Conservation (phyloP, 2,329 filamentous ascomycete genomes). For the Ilyonectria robusta region DNA sequence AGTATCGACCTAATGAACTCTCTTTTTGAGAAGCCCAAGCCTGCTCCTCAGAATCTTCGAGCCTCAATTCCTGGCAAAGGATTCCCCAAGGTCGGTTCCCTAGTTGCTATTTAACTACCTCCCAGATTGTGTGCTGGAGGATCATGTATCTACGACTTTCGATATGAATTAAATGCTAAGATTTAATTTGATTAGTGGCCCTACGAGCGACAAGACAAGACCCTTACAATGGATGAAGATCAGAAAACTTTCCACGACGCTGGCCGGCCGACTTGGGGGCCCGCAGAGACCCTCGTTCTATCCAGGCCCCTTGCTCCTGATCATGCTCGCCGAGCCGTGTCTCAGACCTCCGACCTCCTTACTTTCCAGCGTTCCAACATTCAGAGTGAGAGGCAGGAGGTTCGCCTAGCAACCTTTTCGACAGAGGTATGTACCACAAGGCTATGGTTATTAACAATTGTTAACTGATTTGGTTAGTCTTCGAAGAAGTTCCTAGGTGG, state of each 20-base stretch:
- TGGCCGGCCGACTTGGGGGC: conserved; percentile 85
- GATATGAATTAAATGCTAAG: conserved; percentile 61
- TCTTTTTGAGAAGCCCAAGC: conserved; percentile 82
- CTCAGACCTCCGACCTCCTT: conserved; percentile 49
- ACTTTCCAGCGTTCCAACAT: conserved; percentile 61
- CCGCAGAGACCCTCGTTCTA: conserved; percentile 80
- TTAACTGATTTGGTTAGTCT: conserved; percentile 58
- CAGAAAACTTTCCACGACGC: conserved; percentile 80
- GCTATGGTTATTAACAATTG: not conserved
- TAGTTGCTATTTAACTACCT: conserved; percentile 54
- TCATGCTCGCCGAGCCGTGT: conserved; percentile 50
- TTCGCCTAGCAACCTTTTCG: conserved; percentile 75
- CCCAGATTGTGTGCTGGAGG: conserved; percentile 44
- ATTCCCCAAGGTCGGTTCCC: conserved; percentile 89
- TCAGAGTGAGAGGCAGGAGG: conserved; percentile 74
- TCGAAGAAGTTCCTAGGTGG: conserved; percentile 67
- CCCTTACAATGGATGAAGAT: conserved; percentile 72
- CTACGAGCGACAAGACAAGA: conserved; percentile 84
- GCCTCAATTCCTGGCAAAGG: conserved; percentile 71
- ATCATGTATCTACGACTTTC: conserved; percentile 53
- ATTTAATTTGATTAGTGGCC: conserved; percentile 78
- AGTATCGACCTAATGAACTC: conserved; percentile 98
- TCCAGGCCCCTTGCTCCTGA: conserved; percentile 56
- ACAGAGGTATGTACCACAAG: conserved; percentile 60
- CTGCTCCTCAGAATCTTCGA: conserved; percentile 67